A percentile compares a stretch with the other conserved stretches of the same genome.
Conservation (phyloP, 1,139 yeast genomes). For the Hyphopichia wangnamkhiaoensis region DNA sequence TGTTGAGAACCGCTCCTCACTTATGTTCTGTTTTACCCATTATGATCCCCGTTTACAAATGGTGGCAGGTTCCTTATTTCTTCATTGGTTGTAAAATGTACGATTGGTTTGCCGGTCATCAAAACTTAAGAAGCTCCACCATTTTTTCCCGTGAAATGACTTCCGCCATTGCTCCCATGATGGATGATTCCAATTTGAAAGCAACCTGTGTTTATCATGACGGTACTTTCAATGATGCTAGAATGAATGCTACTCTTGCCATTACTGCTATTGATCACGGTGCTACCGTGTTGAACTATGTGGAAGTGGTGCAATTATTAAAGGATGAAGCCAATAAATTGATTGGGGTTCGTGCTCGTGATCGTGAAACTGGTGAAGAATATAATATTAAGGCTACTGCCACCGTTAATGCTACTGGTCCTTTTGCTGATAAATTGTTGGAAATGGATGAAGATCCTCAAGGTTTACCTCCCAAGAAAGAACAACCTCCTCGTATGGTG, state of each 20-base stretch:
- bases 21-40: slow-evolving; percentile 85
- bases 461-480: slow-evolving; percentile 59
- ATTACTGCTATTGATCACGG: slow-evolving; percentile 84
- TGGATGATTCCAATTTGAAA: slow-evolving; percentile 76
- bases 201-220: slow-evolving; percentile 94
- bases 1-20: slow-evolving; percentile 92
- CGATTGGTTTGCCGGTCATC: slow-evolving; percentile 90
- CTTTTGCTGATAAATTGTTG: slow-evolving; percentile 80
- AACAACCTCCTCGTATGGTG: slow-evolving; percentile 68
- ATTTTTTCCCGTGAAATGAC: slow-evolving; percentile 70
- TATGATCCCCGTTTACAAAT: slow-evolving; percentile 90
- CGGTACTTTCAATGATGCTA: slow-evolving; percentile 90
- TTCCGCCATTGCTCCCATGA: slow-evolving; percentile 80
- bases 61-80: slow-evolving; percentile 97
- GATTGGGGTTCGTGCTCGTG: slow-evolving; percentile 74
- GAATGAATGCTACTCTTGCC: slow-evolving; percentile 87
- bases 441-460: slow-evolving; percentile 79
- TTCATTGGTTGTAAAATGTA: slow-evolving; percentile 90
- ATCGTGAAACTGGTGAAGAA: slow-evolving; percentile 69
- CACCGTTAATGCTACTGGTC: slow-evolving; percentile 93
- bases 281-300: slow-evolving; percentile 86
- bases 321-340: slow-evolving; percentile 63
- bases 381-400: slow-evolving; percentile 66
- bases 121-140: slow-evolving; percentile 80
- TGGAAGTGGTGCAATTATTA: slow-evolving; percentile 73